These are phyloP conservation scores for Calonectria montana DNA, from an alignment of 2,329 filamentous ascomycete species.

Conservation along the genomic window DNA sequence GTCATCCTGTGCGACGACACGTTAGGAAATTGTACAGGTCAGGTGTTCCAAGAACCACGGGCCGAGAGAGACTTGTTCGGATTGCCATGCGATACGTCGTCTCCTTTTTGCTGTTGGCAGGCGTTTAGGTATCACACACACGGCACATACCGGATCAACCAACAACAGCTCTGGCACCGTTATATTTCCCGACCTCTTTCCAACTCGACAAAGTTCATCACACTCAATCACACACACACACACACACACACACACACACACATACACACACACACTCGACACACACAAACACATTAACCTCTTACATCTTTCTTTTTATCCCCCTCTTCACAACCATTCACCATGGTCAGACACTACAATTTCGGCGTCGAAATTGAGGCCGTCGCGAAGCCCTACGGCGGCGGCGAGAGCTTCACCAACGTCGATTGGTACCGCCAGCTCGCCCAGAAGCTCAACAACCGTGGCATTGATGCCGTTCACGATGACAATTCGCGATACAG, in stretches of 20 bases:
- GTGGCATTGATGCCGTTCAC: slow-evolving; percentile 51
- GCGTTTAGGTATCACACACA: not conserved
- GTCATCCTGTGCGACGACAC: not conserved
- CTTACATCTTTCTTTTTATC: not conserved
- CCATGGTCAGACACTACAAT: slow-evolving; percentile 51
- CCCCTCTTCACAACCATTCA: not conserved
- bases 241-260: not conserved
- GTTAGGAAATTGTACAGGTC: slow-evolving; percentile 9
- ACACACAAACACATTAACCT: not conserved
- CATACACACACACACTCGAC: not conserved
- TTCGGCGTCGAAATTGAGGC: slow-evolving; percentile 55
- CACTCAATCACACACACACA: not conserved
- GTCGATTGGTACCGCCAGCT: slow-evolving; percentile 55
- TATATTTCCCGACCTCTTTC: not conserved
- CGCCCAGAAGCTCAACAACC: slow-evolving; percentile 52
- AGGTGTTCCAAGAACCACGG: slow-evolving; percentile 7
- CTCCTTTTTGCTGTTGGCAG: not conserved
- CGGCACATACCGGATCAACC: not conserved
- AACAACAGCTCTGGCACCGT: not conserved
- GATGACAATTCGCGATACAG: slow-evolving; percentile 53
- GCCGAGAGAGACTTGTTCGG: not conserved
- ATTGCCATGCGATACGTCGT: slow-evolving; percentile 9
- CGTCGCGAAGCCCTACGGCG: slow-evolving; percentile 51
- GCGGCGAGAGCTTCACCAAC: slow-evolving; percentile 50
- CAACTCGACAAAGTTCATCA: not conserved